Evolutionary conservation across 2,329 filamentous ascomycete genomes (phyloP), one percentile per base, ranked within the genome.

Genomic region (Fusarium pininemorale): DNA sequence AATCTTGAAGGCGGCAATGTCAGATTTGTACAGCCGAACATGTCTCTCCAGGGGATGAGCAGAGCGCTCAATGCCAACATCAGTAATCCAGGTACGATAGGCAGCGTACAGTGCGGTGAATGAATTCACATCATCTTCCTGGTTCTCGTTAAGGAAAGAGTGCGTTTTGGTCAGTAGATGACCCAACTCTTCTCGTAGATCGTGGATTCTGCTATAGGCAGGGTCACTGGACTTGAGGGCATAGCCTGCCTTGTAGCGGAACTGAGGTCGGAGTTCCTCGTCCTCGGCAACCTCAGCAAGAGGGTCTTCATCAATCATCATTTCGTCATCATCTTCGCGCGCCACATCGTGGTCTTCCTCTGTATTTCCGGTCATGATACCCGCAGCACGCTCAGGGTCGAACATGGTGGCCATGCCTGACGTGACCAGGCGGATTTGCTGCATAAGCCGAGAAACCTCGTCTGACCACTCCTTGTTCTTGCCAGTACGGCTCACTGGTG

Each of bases 391-490:
- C 76, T 90, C 89, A 3, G 94, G 91, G 79, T 98, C 94, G 80
- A 99, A 98, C 16, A 99, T 87, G 3, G 93, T 92, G 13, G 96
- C 95, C 66, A 98, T 91, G 60, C 96, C 96, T 7, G 96, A 97
- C 32, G 97, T 90, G 50, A 98, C 90, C n/a, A 99, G 87, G 37
- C 96, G 89, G 20, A 99, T 87, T 58, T 98, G 91, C 18, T 96
- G 94, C 64, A 99, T 88, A 75, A 98, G 94, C 63, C 96, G 88
- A 5, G 95, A 96, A 35, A 98, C 92, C 81, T 99, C 97, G 81
- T 99, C 96, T 1, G 96, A 98, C 96, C 96, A 99, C 78, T 98
- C 96, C 83, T 98, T 99, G 76, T 97, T 97, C 81, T 96, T 98
- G 42, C 96, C 96, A 75, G 95, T 96, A 64, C 96, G 90, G 82